A percentile compares a stretch with the other conserved stretches of the same genome.
Evolutionary conservation across 495 filamentous ascomycete species (phyloP).

Genomic region (Entonaema liquescens): DNA sequence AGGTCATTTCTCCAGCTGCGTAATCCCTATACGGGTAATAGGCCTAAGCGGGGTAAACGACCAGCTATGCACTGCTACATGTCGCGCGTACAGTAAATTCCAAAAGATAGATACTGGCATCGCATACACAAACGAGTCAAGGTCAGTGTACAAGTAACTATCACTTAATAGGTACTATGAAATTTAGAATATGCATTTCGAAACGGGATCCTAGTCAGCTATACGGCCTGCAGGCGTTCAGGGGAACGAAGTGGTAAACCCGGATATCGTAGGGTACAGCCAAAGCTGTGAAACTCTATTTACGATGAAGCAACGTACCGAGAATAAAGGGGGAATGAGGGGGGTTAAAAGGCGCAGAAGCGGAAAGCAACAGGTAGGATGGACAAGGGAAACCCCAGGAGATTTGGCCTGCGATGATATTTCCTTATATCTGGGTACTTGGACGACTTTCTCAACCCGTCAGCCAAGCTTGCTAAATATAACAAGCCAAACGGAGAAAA

Average conservation of each 20-base stretch:
- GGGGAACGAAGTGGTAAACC: neutral
- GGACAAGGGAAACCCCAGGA: neutral
- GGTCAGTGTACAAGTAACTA: neutral
- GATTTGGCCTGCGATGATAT: neutral
- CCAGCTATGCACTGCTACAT: neutral
- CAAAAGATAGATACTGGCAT: neutral
- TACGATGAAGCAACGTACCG: neutral
- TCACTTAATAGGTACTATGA: too few species aligned
- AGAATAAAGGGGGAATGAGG: neutral
- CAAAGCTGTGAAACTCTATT: neutral
- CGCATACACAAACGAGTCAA: neutral
- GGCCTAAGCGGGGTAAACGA: neutral
- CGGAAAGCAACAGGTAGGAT: neutral
- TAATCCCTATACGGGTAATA: neutral
- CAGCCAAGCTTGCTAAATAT: neutral
- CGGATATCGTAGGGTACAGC: constrained; percentile 4
- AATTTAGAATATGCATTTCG: neutral
- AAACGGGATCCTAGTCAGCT: neutral
- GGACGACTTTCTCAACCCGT: neutral
- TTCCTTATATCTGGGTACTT: neutral
- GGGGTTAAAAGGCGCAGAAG: neutral
- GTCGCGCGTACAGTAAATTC: neutral
- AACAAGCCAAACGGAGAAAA: neutral
- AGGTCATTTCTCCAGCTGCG: neutral
- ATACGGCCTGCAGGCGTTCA: neutral